Conservation (phyloP, 768 basidiomycete genomes). For the Russula dissimulans region DNA sequence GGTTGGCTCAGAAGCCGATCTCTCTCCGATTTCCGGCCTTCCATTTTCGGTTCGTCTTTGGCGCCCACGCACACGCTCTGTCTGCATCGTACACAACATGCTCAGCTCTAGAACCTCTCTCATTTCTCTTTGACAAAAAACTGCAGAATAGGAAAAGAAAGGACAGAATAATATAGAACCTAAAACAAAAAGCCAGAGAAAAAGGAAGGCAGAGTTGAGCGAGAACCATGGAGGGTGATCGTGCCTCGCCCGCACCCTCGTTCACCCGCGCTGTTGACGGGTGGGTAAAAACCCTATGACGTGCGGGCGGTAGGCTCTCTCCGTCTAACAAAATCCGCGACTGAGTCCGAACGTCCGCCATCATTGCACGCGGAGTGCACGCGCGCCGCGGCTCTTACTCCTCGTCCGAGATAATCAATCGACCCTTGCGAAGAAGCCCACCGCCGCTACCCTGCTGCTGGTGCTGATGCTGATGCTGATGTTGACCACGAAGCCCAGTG, state of each 20-base stretch:
- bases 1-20: conserved; percentile 8
- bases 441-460: background rate
- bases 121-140: too few relatives aligned
- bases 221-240: too few relatives aligned
- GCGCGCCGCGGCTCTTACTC: conserved; percentile 23
- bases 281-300: too few relatives aligned
- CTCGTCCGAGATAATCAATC: conserved; percentile 31
- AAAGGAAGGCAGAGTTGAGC: too few relatives aligned
- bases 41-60: background rate
- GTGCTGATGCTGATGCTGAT: background rate
- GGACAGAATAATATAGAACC: background rate
- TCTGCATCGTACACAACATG: background rate
- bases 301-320: too few relatives aligned
- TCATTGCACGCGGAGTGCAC: conserved; percentile 14
- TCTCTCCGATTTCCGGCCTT: background rate
- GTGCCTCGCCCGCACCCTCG: too few relatives aligned
- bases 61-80: background rate
- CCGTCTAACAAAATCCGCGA: background rate
- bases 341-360: background rate
- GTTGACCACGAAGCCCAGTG: background rate
- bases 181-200: too few relatives aligned
- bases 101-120: too few relatives aligned
- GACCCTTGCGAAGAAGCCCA: conserved; percentile 23
- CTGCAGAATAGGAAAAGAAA: background rate
- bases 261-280: background rate